Conservation (phyloP, 176 grass and related monocot species). For the Rhynchospora pubera region DNA sequence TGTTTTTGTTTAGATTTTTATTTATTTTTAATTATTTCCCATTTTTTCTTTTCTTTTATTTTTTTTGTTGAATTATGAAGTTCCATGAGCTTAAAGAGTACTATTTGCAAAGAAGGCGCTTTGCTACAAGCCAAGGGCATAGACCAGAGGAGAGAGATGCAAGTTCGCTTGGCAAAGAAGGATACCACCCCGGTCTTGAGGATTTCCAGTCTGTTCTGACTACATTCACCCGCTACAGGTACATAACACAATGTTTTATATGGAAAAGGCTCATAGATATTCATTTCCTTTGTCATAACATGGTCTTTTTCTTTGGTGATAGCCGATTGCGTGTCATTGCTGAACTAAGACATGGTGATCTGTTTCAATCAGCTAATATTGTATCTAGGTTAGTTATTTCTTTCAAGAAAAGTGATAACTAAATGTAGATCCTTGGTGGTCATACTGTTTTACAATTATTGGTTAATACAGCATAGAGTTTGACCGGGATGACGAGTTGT, state of each 20-base stretch:
- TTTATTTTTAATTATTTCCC: too few species aligned
- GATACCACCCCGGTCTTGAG: constrained; percentile 77
- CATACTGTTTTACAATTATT: not conserved
- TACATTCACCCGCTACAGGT: constrained; percentile 99
- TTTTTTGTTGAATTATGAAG: constrained; percentile 27
- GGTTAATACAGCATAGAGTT: constrained; percentile 76
- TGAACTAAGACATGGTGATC: constrained; percentile 95
- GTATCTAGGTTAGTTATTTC: constrained; percentile 78
- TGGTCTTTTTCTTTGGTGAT: constrained; percentile 9
- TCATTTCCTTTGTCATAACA: constrained; percentile 18
- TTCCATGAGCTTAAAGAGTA: constrained; percentile 98
- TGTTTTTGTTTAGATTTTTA: not conserved
- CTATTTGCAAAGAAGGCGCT: constrained; percentile 78
- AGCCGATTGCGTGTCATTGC: constrained; percentile 87
- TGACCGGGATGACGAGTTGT: constrained; percentile 96
- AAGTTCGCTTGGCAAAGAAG: constrained; percentile 64
- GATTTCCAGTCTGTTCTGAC: constrained; percentile 98
- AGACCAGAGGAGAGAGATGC: constrained; percentile 65
- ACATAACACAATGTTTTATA: constrained; percentile 3
- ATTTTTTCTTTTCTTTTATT: not conserved
- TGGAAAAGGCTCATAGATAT: not conserved
- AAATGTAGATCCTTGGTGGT: constrained; percentile 26
- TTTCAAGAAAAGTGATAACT: not conserved
- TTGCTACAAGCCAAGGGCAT: constrained; percentile 36
- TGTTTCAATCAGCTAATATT: constrained; percentile 97